Evolutionary conservation across 1,284 basidiomycete species (phyloP).

Genomic region (Trametes versicolor): DNA sequence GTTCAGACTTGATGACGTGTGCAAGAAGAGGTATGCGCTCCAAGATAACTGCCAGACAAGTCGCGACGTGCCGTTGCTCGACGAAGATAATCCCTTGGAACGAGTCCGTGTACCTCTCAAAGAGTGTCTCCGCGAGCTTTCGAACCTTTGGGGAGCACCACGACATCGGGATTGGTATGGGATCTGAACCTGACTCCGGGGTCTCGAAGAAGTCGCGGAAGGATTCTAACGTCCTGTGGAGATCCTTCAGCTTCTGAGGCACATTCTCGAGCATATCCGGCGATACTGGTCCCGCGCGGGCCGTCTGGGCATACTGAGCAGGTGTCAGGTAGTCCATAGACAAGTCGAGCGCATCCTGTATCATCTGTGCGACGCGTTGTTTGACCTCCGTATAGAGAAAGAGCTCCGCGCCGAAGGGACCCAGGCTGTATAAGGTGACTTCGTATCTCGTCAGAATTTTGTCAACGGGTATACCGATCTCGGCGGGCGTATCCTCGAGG

Average conservation of each 20-base stretch:
- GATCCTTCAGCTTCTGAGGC: constrained; percentile 52
- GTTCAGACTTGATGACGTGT: constrained; percentile 65
- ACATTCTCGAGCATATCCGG: constrained; percentile 27
- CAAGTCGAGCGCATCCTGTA: constrained; percentile 43
- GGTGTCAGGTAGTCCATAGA: constrained; percentile 37
- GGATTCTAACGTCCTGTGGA: constrained; percentile 60
- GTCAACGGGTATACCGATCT: constrained; percentile 61
- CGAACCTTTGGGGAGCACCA: constrained; percentile 82
- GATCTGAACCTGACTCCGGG: constrained; percentile 37
- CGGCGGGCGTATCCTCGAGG: constrained; percentile 53
- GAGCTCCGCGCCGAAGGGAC: constrained; percentile 64
- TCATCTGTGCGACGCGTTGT: constrained; percentile 53
- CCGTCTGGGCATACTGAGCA: constrained; percentile 27
- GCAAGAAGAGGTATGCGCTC: constrained; percentile 64
- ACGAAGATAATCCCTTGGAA: constrained; percentile 89
- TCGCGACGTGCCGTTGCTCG: constrained; percentile 81
- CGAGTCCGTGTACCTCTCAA: constrained; percentile 58
- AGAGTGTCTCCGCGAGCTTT: constrained; percentile 66
- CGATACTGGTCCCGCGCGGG: constrained; percentile 16
- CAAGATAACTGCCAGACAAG: constrained; percentile 73
- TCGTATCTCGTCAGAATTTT: constrained; percentile 68
- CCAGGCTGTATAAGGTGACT: constrained; percentile 61
- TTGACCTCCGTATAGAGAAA: constrained; percentile 71
- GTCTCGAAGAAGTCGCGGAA: constrained; percentile 61
- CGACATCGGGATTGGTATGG: constrained; percentile 54